Conservation (phyloP, 2,329 filamentous ascomycete genomes). For the Trichoderma citrinoviride region DNA sequence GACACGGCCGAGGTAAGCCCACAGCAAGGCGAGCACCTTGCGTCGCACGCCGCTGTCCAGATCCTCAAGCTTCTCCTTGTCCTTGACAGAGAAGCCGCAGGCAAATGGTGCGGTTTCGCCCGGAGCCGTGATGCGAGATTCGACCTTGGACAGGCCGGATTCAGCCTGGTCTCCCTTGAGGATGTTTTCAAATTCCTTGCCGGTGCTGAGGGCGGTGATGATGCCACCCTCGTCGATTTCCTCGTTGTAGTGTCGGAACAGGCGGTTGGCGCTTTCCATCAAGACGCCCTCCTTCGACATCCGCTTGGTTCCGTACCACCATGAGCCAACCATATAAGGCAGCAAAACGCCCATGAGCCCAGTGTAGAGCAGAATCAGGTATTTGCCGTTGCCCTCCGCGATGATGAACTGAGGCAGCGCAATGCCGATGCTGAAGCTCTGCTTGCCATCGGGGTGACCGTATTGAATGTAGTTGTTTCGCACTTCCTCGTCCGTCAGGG, state of each 20-base stretch:
- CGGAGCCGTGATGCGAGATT: conserved; percentile 71
- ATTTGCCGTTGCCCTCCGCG: conserved; percentile 91
- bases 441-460: conserved; percentile 95
- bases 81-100: conserved; percentile 64
- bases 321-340: conserved; percentile 89
- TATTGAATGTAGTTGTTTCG: conserved; percentile 96
- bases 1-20: conserved; percentile 90
- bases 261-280: conserved; percentile 87
- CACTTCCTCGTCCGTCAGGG: conserved; percentile 93
- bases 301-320: conserved; percentile 97
- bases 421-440: conserved; percentile 97
- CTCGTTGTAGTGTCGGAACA: conserved; percentile 92
- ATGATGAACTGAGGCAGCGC: conserved; percentile 91
- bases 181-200: conserved; percentile 77
- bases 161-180: conserved; percentile 78
- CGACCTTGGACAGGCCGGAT: conserved; percentile 75
- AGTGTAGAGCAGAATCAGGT: conserved; percentile 87
- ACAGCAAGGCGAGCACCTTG: conserved; percentile 85
- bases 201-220: conserved; percentile 75
- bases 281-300: conserved; percentile 91
- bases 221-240: conserved; percentile 77
- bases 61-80: conserved; percentile 72
- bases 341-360: conserved; percentile 82
- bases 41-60: conserved; percentile 76
- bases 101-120: conserved; percentile 52